phyloP scores from a whole-genome alignment of 2,329 filamentous ascomycete species.

The Neonectria ditissima region DNA sequence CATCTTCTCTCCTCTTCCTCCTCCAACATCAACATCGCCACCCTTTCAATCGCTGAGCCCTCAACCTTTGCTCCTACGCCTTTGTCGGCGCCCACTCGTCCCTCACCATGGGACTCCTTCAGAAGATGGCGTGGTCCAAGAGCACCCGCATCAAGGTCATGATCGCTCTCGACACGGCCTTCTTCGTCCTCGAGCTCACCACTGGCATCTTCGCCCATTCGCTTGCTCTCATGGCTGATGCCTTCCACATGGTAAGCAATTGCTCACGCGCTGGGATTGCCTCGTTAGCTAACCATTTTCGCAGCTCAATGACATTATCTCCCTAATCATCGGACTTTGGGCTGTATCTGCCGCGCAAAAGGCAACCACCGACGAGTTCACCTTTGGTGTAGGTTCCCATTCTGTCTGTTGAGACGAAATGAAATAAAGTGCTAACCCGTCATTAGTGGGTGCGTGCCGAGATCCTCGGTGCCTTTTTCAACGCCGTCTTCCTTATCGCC shows the following conservation, averaged over 20 bases:
- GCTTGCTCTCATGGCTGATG: slow-evolving; percentile 92
- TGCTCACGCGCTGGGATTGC: slow-evolving; percentile 8
- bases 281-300: slow-evolving; percentile 28
- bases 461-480: slow-evolving; percentile 95
- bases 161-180: slow-evolving; percentile 87
- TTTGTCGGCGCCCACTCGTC: slow-evolving; percentile 25
- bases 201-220: slow-evolving; percentile 90
- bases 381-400: slow-evolving; percentile 80
- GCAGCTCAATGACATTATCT: slow-evolving; percentile 96
- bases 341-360: slow-evolving; percentile 90
- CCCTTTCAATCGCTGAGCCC: slow-evolving; percentile 1
- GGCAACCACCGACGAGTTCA: slow-evolving; percentile 90
- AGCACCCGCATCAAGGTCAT: slow-evolving; percentile 92
- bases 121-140: slow-evolving; percentile 87
- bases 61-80: slow-evolving; percentile 20
- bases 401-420: background rate
- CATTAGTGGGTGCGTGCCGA: slow-evolving; percentile 93
- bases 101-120: slow-evolving; percentile 46
- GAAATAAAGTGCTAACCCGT: slow-evolving; percentile 42
- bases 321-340: slow-evolving; percentile 91
- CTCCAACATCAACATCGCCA: slow-evolving; percentile 12
- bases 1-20: slow-evolving; percentile 22
- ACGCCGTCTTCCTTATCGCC: slow-evolving; percentile 96
- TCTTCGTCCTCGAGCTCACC: slow-evolving; percentile 90
- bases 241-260: slow-evolving; percentile 90